Conservation (phyloP, 2,329 filamentous ascomycete species). For the Trichoderma sp. region DNA sequence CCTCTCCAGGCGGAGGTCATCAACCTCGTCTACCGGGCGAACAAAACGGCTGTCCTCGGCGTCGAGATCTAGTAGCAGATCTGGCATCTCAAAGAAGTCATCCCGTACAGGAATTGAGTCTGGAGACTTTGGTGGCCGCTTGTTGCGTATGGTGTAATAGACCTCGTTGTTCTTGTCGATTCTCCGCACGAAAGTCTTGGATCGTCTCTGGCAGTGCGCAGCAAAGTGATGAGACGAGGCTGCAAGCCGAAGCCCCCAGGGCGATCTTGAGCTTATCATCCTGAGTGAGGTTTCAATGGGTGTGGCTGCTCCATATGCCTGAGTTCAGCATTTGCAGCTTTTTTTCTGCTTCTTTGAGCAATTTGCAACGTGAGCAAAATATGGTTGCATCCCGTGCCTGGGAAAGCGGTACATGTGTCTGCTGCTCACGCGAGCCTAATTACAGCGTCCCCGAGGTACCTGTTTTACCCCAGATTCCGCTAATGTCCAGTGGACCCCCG, state of each 20-base stretch:
- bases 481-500: conserved; percentile 22
- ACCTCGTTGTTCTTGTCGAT: conserved; percentile 32
- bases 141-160: conserved; percentile 39
- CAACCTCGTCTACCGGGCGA: conserved; percentile 44
- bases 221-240: conserved; percentile 17
- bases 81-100: conserved; percentile 48
- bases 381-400: conserved; percentile 8
- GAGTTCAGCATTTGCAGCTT: neutral
- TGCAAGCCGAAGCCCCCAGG: conserved; percentile 27
- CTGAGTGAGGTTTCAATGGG: neutral
- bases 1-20: conserved; percentile 41
- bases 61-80: conserved; percentile 57
- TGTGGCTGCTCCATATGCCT: neutral
- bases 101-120: conserved; percentile 28
- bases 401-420: neutral
- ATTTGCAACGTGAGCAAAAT: conserved; percentile 15
- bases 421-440: conserved; percentile 21
- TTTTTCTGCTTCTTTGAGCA: neutral
- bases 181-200: conserved; percentile 36
- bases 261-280: conserved; percentile 32
- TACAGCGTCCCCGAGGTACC: conserved; percentile 14
- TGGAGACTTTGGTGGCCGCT: conserved; percentile 12
- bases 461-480: conserved; percentile 27
- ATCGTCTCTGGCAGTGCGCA: conserved; percentile 25
- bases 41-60: conserved; percentile 50